Evolutionary conservation across 352 stramenopile species (phyloP), one percentile per base, ranked within the genome.

Genomic region (Plasmopara halstedii): DNA sequence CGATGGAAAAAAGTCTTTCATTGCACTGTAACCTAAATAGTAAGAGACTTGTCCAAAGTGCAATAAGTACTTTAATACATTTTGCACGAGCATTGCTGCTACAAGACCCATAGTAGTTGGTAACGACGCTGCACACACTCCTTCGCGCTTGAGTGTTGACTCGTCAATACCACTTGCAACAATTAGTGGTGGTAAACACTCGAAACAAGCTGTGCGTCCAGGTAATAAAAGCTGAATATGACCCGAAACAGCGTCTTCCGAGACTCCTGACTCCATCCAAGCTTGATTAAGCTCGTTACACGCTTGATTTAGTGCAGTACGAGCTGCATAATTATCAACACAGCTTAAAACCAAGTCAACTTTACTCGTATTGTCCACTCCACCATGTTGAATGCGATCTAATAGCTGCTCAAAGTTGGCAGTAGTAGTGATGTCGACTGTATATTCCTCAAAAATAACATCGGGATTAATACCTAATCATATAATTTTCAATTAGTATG

Each of bases 191-290:
- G 85, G 85, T 23, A 94, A 53, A 45, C 85, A 95, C 64, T 93
- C 80, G 33, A 95, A 95, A 60, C 85, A 95, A 8, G 85, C 85
- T 11, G 83, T 93, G 42, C 83, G 70, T 13, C 85, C 85, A 0
- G 85, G 85, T 21, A 94, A 52, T 25, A 95, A 49, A 38, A 88
- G 80, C 52, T 95, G 85, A 47, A 95, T 95, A 55, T 95, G 85
- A 17, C 85, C 85, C 21, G 82, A 94, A 19, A 95, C 76, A 4
- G 85, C 85, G 49, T 94, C 83, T 45, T 95, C 85, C n/a, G 78
- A 91, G 41, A 95, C 85, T 4, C 85, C 85, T 41, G 77, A 92
- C 62, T 95, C 85, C 83, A 95, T 94, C 85, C 85, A 95, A 19
- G 64, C 62, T 48, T 88, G 76, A 46, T 89, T 83, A 15, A 88